Evolutionary conservation across 768 basidiomycete genomes (phyloP).

Genomic region (Mycena crocata): DNA sequence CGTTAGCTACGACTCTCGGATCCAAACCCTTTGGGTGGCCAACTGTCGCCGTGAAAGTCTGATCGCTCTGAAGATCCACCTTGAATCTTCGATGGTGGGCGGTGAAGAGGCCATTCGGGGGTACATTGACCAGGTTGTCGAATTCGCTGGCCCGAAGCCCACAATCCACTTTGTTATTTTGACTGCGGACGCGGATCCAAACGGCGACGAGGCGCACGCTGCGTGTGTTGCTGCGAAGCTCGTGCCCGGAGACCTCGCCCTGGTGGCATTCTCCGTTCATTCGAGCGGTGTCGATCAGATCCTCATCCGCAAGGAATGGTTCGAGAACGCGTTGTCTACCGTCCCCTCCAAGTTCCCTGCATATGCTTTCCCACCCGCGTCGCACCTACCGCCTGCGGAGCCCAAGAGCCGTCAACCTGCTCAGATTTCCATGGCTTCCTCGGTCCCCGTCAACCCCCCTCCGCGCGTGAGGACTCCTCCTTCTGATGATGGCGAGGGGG

Average conservation of each 20-base stretch:
- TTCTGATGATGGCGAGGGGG: conserved; percentile 79
- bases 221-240: conserved; percentile 88
- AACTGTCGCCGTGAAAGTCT: conserved; percentile 88
- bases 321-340: conserved; percentile 70
- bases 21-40: conserved; percentile 90
- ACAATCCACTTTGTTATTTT: conserved; percentile 92
- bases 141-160: conserved; percentile 85
- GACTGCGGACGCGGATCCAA: conserved; percentile 85
- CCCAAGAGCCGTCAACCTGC: conserved; percentile 38
- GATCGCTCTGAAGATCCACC: conserved; percentile 80
- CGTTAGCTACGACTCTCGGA: conserved; percentile 84
- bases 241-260: conserved; percentile 77
- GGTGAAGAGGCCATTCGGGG: conserved; percentile 73
- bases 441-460: conserved; percentile 42
- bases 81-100: conserved; percentile 69
- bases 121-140: conserved; percentile 84
- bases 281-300: conserved; percentile 91
- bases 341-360: conserved; percentile 73
- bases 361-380: conserved; percentile 49
- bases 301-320: conserved; percentile 88
- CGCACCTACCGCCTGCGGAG: conserved; percentile 32
- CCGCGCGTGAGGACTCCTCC: conserved; percentile 74
- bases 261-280: conserved; percentile 92
- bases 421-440: conserved; percentile 38
- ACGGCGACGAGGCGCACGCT: conserved; percentile 84